Conservation (phyloP, 192 early-diverging fungal species). For the Phycomyces blakesleeanus region DNA sequence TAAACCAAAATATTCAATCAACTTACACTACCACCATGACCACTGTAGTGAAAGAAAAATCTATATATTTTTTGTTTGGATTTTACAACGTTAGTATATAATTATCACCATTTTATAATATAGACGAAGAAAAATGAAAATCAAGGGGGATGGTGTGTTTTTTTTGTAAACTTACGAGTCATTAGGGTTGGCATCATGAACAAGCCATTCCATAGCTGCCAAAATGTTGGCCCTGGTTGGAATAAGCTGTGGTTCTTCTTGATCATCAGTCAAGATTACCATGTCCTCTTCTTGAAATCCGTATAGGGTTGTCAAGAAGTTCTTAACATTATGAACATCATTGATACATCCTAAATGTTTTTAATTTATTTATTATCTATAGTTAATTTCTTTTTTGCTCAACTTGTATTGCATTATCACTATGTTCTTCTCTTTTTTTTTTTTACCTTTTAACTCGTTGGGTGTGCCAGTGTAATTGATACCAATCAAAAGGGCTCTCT, state of each 20-base stretch:
- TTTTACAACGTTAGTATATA: no score
- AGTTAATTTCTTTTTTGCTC: no score
- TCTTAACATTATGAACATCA: constrained; percentile 73
- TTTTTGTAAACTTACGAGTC: constrained; percentile 69
- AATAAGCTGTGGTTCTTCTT: constrained; percentile 53
- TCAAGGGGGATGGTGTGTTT: no score
- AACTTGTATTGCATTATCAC: not conserved
- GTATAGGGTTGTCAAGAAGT: constrained; percentile 62
- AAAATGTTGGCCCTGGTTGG: constrained; percentile 72
- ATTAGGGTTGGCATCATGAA: constrained; percentile 65
- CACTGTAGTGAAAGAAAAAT: constrained; percentile 79
- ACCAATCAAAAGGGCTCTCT: constrained; percentile 83
- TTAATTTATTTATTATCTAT: no score
- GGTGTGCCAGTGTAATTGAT: constrained; percentile 80
- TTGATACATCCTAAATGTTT: constrained; percentile 80
- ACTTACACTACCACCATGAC: constrained; percentile 61
- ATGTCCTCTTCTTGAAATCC: constrained; percentile 60
- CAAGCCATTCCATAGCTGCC: constrained; percentile 74
- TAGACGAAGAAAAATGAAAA: no score
- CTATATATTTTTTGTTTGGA: constrained; percentile 21
- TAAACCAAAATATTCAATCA: not conserved
- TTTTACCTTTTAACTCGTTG: constrained; percentile 49
- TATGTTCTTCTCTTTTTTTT: not conserved
- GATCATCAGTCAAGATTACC: constrained; percentile 76
- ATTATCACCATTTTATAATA: no score